Evolutionary conservation across 805 yeast species (phyloP), one percentile per base, ranked within the genome.

Genomic region (Ogataea zsoltii): DNA sequence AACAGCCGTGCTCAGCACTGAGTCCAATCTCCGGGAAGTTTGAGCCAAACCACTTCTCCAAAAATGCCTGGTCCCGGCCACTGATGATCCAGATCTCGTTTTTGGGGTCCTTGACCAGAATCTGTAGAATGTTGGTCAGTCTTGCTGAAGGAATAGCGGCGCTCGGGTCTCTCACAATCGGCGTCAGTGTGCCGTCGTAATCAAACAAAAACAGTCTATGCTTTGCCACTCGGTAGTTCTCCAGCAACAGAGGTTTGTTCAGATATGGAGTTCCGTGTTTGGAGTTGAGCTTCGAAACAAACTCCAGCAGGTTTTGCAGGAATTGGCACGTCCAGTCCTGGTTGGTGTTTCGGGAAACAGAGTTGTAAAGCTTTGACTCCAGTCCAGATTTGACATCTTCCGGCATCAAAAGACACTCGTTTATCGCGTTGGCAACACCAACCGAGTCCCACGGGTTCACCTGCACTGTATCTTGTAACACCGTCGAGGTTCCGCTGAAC

Each of bases 371-470:
- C 43, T 74, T 76, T 11, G 62, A 56, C 58, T 85, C 85, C 38
- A 80, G 64, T 4, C 57, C 60, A 2, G 56, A 52, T 50, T 77
- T 79, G 11, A 73, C 72, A 7, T 68, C 75, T 3, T 65, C 64
- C 1, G 80, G 57, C 80, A 87, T 74, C 17, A 64, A 55, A 16
- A 94, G 74, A 40, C 90, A 77, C 41, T 79, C 80, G 62, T 90
- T 74, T 45, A 95, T 85, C 6, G 90, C 77, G 57, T 81, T 85
- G 1, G 99, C 92, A 30, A 92, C 92, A 2, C 96, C 96, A 19
- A 88, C 92, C 0, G 95, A 76, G 68, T 94, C 98, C 96, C 97
- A 94, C 7, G 99, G 99, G 57, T 94, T 94, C 29, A 94, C 94
- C 52, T 85, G 79, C 41, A 88, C 75, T 0, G 96, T 88, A 49